Evolutionary conservation across 257 asterid species (phyloP).

Genomic region (Misopates orontium): DNA sequence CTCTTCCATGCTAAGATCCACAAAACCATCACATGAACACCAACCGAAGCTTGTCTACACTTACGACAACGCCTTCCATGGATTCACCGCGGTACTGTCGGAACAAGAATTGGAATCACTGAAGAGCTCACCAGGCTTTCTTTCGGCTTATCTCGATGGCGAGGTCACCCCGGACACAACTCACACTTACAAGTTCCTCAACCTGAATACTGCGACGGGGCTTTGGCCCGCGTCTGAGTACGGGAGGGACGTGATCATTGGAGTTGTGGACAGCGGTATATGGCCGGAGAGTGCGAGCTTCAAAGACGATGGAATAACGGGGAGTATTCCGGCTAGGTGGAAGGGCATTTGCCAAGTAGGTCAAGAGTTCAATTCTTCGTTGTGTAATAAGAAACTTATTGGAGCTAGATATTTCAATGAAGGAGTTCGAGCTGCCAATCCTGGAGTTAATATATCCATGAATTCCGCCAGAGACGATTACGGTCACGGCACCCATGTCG

Average conservation of each 20-base stretch:
- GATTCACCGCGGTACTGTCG: slow-evolving; percentile 55
- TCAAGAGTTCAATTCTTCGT: slow-evolving; percentile 46
- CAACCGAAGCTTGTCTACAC: slow-evolving; percentile 39
- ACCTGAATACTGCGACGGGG: slow-evolving; percentile 44
- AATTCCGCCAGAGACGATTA: slow-evolving; percentile 44
- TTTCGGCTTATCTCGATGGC: slow-evolving; percentile 45
- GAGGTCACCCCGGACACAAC: slow-evolving; percentile 51
- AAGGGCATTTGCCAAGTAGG: slow-evolving; percentile 55
- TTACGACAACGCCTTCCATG: slow-evolving; percentile 55
- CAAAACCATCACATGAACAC: slow-evolving; percentile 14
- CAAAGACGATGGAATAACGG: slow-evolving; percentile 48
- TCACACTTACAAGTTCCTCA: slow-evolving; percentile 45
- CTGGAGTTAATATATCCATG: slow-evolving; percentile 39
- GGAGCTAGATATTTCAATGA: slow-evolving; percentile 50
- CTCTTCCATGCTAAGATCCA: slow-evolving; percentile 27
- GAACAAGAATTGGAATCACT: slow-evolving; percentile 38
- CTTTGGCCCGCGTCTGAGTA: slow-evolving; percentile 58
- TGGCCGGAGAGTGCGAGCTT: slow-evolving; percentile 73
- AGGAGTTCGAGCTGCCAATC: slow-evolving; percentile 40
- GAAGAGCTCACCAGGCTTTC: slow-evolving; percentile 51
- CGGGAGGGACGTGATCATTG: slow-evolving; percentile 55
- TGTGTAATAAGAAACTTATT: slow-evolving; percentile 53
- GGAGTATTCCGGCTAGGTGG: slow-evolving; percentile 49
- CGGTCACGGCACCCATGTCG: slow-evolving; percentile 57
- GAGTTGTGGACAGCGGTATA: slow-evolving; percentile 53